Evolutionary conservation across 148 eudicot genomes (phyloP).

Genomic region (Chenopodium suecicum): DNA sequence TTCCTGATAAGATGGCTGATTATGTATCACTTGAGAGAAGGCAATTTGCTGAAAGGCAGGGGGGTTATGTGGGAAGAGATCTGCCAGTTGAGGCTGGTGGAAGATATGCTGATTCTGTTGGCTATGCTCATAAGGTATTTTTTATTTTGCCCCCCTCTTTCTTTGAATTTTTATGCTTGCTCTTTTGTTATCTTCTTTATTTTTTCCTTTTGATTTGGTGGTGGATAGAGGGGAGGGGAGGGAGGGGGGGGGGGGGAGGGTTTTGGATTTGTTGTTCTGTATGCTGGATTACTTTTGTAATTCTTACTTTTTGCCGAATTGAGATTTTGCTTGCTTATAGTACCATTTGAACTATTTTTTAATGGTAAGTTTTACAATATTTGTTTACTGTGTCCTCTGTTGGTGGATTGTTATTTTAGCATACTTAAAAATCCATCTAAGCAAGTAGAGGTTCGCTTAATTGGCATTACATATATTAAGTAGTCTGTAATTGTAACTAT

Average conservation of each 20-base stretch:
- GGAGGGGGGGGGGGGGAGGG: not conserved
- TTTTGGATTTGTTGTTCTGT: not conserved
- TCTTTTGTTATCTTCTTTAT: not conserved
- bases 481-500: no score
- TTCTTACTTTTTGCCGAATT: not conserved
- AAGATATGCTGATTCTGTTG: conserved; percentile 59
- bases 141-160: not conserved
- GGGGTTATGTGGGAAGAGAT: conserved; percentile 63
- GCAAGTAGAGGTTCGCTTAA: not conserved
- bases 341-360: not conserved
- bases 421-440: not conserved
- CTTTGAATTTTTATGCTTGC: conserved; percentile 6
- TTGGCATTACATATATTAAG: not conserved
- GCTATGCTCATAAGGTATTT: conserved; percentile 70
- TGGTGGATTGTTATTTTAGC: not conserved
- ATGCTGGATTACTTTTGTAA: not conserved
- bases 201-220: not conserved
- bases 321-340: not conserved
- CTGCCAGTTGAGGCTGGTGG: conserved; percentile 49
- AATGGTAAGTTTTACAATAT: no score
- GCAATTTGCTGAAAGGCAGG: conserved; percentile 60
- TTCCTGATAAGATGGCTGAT: conserved; percentile 58
- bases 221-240: no score
- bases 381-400: not conserved
- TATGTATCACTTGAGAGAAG: conserved; percentile 67